Percentiles rank a stretch among this genome's conserved stretches.
Evolutionary conservation across 2,329 filamentous ascomycete genomes (phyloP).

Genomic region (Verticillium dahliae): DNA sequence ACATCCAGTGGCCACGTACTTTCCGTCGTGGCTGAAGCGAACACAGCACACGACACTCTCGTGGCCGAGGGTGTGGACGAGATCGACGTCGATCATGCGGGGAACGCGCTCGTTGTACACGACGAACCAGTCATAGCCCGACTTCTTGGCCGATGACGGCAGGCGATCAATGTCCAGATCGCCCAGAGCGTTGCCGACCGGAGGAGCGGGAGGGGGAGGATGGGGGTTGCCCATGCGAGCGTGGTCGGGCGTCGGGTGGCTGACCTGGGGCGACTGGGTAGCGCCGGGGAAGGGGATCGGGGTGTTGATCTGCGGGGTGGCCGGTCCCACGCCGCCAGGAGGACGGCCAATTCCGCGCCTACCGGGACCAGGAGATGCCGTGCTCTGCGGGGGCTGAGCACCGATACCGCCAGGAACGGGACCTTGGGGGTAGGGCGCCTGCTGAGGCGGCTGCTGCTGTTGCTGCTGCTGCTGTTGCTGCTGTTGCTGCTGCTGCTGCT

Average conservation of each 20-base stretch:
- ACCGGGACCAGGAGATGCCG: constrained; percentile 78
- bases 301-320: constrained; percentile 87
- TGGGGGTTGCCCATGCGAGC: constrained; percentile 41
- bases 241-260: constrained; percentile 74
- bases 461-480: constrained; percentile 30
- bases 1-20: constrained; percentile 93
- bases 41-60: constrained; percentile 98
- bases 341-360: constrained; percentile 66
- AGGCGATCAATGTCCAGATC: constrained; percentile 84
- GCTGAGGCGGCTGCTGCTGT: constrained; percentile 60
- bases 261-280: constrained; percentile 77
- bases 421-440: constrained; percentile 58
- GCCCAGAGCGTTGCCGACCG: constrained; percentile 60
- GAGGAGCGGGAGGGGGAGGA: constrained; percentile 31
- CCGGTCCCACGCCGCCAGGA: constrained; percentile 58
- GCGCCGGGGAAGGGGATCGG: constrained; percentile 80
- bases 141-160: constrained; percentile 81
- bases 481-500: constrained; percentile 48
- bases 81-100: constrained; percentile 83
- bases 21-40: constrained; percentile 90
- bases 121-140: constrained; percentile 88
- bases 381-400: constrained; percentile 74
- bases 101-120: constrained; percentile 93
- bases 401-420: constrained; percentile 65
- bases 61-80: constrained; percentile 87